Evolutionary conservation across 176 grass and related monocot species (phyloP), one percentile per base, ranked within the genome.

Genomic region (Thinopyrum elongatum): DNA sequence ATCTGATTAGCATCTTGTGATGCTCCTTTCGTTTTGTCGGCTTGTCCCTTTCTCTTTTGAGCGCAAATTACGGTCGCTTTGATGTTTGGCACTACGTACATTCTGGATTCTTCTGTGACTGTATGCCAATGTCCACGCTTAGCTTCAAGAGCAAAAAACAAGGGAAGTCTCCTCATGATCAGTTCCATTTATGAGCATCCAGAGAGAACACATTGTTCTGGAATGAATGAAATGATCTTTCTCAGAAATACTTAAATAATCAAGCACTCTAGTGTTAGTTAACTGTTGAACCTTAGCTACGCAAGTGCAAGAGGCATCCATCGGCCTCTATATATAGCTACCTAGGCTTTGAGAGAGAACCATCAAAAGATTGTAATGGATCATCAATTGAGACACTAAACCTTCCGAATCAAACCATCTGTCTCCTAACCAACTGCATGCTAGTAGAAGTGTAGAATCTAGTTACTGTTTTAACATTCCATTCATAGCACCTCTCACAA

Each of bases 11-110:
- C 82, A 44, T 67, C 31, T 36, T 57, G 58, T 25, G 74, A 83
- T 69, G 85, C 61, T 91, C 75, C 89, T 87, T 91, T 91, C 89
- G 36, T 84, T 76, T 80, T 87, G 89, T 91, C 85, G 89, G 85
- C 67, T 58, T 81, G 85, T 69, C 84, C 28, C 78, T 81, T 75
- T 62, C 70, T 63, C 71, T 80, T 89, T 62, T 46, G 47, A 74
- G 89, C 85, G 85, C 61, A 91, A 87, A 84, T 91, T 91, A 87
- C 85, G 89, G 89, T n/a, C 53, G 36, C 65, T 61, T 28, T 81
- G 38, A 21, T 87, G 33, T 60, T 46, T 71, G 23, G 46, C 67
- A 47, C 53, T 80, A 58, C 41, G 19, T 70, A 63, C 74, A 5
- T 74, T 78, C 88, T 79, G 41, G 57, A 79, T 83, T 73, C 57